Percentiles rank a stretch among this genome's conserved stretches.
Evolutionary conservation across 2,329 filamentous ascomycete genomes (phyloP).

Genomic region (Talaromyces sp.): DNA sequence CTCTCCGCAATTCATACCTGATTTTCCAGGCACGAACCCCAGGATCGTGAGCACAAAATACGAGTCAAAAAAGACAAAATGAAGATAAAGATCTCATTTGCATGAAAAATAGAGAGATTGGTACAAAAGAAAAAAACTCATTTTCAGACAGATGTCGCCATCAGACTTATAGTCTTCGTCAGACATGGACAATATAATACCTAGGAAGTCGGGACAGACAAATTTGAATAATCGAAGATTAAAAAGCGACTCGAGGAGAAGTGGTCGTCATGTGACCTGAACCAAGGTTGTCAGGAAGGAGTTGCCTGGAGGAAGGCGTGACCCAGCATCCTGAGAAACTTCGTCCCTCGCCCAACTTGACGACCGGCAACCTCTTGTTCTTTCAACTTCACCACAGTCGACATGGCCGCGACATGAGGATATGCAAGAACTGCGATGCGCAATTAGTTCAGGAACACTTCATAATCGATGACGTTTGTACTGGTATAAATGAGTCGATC

Average conservation of each 20-base stretch:
- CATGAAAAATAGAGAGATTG: not conserved
- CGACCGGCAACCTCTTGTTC: not conserved
- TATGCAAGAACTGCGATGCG: not conserved
- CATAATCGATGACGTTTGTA: not conserved
- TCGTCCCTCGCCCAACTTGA: not conserved
- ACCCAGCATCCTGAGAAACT: not conserved
- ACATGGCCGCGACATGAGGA: not conserved
- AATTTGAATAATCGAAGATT: not conserved
- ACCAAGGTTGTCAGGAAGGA: not conserved
- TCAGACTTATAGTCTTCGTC: not conserved
- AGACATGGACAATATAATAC: not conserved
- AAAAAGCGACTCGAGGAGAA: not conserved
- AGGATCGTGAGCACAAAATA: not conserved
- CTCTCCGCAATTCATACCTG: not conserved
- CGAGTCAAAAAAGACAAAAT: not conserved
- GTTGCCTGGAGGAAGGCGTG: not conserved
- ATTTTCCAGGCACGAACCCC: not conserved
- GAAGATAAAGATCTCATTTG: not conserved
- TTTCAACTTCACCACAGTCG: not conserved
- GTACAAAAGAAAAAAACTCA: not conserved
- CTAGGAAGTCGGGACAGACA: not conserved
- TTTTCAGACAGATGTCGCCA: not conserved
- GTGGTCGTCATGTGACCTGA: not conserved
- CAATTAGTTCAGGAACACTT: not conserved
- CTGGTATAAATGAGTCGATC: not conserved